These are phyloP conservation scores for Fusarium cicatricum DNA, from an alignment of 2,329 filamentous ascomycete genomes.

Conservation along the genomic window DNA sequence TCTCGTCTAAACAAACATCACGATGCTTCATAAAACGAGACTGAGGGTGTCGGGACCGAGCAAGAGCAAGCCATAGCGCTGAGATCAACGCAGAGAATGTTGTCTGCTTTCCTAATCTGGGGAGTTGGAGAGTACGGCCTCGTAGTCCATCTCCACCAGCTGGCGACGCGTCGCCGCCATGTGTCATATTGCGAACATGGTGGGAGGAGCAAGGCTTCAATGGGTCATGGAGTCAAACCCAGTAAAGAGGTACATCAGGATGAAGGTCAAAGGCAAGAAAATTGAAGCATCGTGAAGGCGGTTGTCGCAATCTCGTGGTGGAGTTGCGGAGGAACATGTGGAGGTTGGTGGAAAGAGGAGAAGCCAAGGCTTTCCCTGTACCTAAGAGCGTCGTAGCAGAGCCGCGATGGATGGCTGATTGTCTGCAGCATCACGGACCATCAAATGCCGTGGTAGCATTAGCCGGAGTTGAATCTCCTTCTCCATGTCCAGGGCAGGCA, in stretches of 20 bases:
- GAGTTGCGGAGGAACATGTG: constrained; percentile 30
- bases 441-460: too few relatives aligned
- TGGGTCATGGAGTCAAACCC: constrained; percentile 29
- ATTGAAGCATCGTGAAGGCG: constrained; percentile 33
- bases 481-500: not conserved
- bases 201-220: constrained; percentile 21
- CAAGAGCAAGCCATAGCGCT: constrained; percentile 17
- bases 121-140: constrained; percentile 16
- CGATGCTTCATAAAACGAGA: not conserved
- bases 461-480: not conserved
- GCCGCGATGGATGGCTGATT: too few relatives aligned
- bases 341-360: constrained; percentile 28
- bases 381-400: not conserved
- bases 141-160: constrained; percentile 13
- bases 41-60: not conserved
- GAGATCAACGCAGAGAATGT: constrained; percentile 38
- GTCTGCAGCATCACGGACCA: too few relatives aligned
- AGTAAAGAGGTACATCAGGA: not conserved
- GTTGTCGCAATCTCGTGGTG: constrained; percentile 28
- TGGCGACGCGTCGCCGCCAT: constrained; percentile 18
- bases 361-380: constrained; percentile 6
- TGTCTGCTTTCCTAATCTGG: constrained; percentile 36
- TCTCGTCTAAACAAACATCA: not conserved
- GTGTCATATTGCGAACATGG: constrained; percentile 19
- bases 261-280: constrained; percentile 11